These are phyloP conservation scores for Diaporthe humulicola DNA, from an alignment of 2,329 filamentous ascomycete genomes.

Conservation along the genomic window DNA sequence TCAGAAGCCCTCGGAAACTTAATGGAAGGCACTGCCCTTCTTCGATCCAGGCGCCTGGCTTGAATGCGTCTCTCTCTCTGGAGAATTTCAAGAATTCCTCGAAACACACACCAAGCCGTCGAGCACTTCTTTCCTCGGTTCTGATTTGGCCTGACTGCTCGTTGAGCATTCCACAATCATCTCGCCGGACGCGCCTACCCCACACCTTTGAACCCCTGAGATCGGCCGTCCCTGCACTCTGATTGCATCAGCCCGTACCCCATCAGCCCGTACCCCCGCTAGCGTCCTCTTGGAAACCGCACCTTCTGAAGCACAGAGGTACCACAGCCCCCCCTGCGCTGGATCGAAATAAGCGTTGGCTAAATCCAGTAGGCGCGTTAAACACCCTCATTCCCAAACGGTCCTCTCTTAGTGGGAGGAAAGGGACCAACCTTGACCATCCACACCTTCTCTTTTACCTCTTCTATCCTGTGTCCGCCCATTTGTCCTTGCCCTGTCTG, in stretches of 20 bases:
- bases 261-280: slow-evolving; percentile 14
- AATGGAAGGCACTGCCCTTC: not conserved
- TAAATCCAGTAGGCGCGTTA: slow-evolving; percentile 37
- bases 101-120: not conserved
- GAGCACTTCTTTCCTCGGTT: slow-evolving; percentile 1
- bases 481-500: not conserved
- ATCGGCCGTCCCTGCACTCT: slow-evolving; percentile 33
- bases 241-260: slow-evolving; percentile 33
- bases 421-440: slow-evolving; percentile 23
- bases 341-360: slow-evolving; percentile 30
- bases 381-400: slow-evolving; percentile 35
- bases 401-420: slow-evolving; percentile 10
- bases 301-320: slow-evolving; percentile 27
- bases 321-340: slow-evolving; percentile 19
- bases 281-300: slow-evolving; percentile 29
- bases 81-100: not conserved
- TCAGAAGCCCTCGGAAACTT: not conserved
- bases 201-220: slow-evolving; percentile 36
- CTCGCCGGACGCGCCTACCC: slow-evolving; percentile 25
- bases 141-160: slow-evolving; percentile 26
- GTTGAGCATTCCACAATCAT: slow-evolving; percentile 34
- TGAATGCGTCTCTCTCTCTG: not conserved
- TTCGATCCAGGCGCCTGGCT: not conserved
- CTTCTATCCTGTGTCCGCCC: slow-evolving; percentile 29
- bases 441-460: slow-evolving; percentile 37